Conservation (phyloP, 140 eudicot genomes). For the Bidens hawaiensis region DNA sequence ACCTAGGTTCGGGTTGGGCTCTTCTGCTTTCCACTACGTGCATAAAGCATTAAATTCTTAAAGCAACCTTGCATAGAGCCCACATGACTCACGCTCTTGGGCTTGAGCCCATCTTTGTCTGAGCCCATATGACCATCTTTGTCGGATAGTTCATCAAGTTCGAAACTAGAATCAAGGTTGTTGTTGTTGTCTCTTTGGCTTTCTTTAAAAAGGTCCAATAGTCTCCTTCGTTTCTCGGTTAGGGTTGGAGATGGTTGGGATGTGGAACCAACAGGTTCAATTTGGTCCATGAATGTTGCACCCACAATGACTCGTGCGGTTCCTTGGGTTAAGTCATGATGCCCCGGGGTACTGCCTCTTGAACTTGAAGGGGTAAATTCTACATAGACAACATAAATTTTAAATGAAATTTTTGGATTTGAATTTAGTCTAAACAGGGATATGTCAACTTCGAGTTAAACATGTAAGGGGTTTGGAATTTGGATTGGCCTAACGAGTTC, state of each 20-base stretch:
- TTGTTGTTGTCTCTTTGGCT: slow-evolving; percentile 23
- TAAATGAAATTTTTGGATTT: no score
- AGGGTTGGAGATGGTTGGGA: slow-evolving; percentile 41
- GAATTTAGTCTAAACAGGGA: no score
- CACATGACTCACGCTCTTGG: neutral
- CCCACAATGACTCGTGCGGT: slow-evolving; percentile 35
- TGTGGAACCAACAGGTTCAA: neutral
- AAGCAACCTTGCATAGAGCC: slow-evolving; percentile 21
- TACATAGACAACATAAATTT: slow-evolving; percentile 4
- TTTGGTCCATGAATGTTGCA: neutral
- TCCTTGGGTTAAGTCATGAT: slow-evolving; percentile 39
- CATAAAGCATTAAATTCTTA: slow-evolving; percentile 19
- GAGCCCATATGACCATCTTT: slow-evolving; percentile 25
- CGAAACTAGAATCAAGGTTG: neutral
- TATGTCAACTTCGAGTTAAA: no score
- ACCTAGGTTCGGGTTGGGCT: neutral
- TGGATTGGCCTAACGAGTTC: no score
- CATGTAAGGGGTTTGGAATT: no score
- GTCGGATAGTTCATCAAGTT: neutral
- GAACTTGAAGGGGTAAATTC: slow-evolving; percentile 92
- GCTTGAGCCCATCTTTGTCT: neutral
- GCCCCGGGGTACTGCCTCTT: slow-evolving; percentile 72
- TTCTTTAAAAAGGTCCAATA: slow-evolving; percentile 29
- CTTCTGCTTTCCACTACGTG: slow-evolving; percentile 21
- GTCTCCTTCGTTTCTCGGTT: slow-evolving; percentile 16